These are phyloP conservation scores for Boletellus sp. DNA, from an alignment of 768 basidiomycete genomes.

Conservation along the genomic window DNA sequence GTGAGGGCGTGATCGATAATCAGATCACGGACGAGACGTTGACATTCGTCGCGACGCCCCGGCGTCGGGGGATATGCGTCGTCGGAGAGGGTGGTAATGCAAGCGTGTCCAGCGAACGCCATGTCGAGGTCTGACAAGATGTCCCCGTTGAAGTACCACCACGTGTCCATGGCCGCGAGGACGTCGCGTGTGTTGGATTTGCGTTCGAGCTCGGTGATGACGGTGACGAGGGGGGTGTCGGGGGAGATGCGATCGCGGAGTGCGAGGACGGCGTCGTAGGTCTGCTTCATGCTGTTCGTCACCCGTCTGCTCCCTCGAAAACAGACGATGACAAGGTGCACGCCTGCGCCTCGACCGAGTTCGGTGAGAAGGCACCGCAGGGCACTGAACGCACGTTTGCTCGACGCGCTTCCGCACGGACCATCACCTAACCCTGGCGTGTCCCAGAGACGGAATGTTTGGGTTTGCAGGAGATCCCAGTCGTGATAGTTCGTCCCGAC, in stretches of 20 bases:
- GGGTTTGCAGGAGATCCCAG: slow-evolving; percentile 17
- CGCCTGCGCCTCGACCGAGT: slow-evolving; percentile 11
- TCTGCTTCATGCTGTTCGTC: slow-evolving; percentile 18
- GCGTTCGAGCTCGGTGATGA: slow-evolving; percentile 20
- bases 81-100: slow-evolving; percentile 22
- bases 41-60: slow-evolving; percentile 22
- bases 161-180: slow-evolving; percentile 19
- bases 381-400: slow-evolving; percentile 16
- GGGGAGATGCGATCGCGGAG: slow-evolving; percentile 18
- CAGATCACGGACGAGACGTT: slow-evolving; percentile 23
- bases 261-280: slow-evolving; percentile 13
- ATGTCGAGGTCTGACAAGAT: slow-evolving; percentile 8
- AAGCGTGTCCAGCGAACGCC: slow-evolving; percentile 19
- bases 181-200: slow-evolving; percentile 1
- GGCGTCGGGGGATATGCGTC: slow-evolving; percentile 12
- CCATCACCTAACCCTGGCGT: slow-evolving; percentile 19
- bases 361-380: slow-evolving; percentile 22
- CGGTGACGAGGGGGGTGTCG: slow-evolving; percentile 17
- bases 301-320: slow-evolving; percentile 18
- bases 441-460: slow-evolving; percentile 27
- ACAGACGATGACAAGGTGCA: slow-evolving; percentile 22
- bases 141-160: slow-evolving; percentile 18
- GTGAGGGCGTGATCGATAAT: slow-evolving; percentile 21
- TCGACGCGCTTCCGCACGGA: slow-evolving; percentile 8
- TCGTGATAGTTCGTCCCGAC: slow-evolving; percentile 22